Evolutionary conservation across 2,329 filamentous ascomycete species (phyloP), one percentile per base, ranked within the genome.

Genomic region (Teratosphaeria zuluensis): DNA sequence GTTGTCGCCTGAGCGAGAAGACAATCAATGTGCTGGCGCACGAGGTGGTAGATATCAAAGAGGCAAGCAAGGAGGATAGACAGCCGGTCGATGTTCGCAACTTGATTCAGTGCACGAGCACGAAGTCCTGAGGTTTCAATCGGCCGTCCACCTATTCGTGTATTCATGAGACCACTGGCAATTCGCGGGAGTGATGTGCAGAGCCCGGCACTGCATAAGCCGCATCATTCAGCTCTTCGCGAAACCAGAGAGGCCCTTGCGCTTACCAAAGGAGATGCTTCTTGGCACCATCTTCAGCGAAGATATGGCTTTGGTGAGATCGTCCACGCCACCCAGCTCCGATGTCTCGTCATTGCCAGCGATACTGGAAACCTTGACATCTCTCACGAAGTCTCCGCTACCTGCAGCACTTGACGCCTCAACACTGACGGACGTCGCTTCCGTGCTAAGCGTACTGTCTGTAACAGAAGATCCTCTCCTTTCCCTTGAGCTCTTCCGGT

Each of bases 401-500:
- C 33, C 54, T 55, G 33, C 32, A 16, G 32, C 46, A 53, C 42
- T 35, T 16, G 30, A 21, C 42, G 28, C 32, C 19, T 42, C 28
- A 7, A 52, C 57, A 14, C 59, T 62, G 32, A 57, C 56, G n/a
- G 62, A 63, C 9, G 66, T 66, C 14, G 59, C 62, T 21, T 65
- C 62, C 9, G 62, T 65, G 31, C 59, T 63, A 46, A 65, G 59
- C 38, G 64, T 68, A 9, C 42, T 56, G 19, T 63, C 61, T 9
- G 61, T 65, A 16, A 56, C 60, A 46, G 54, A 59, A 4, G 63
- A 62, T 31, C 53, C 59, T 24, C 59, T 62, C 31, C 67, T 56
- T 52, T 69, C 69, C 9, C 69, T 61, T 58, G 68, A 70, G 58
- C 69, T 70, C 54, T 59, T 68, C 21, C 69, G 59, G 61, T 72